Conservation (phyloP, 768 basidiomycete genomes). For the Wakefieldia striispora region DNA sequence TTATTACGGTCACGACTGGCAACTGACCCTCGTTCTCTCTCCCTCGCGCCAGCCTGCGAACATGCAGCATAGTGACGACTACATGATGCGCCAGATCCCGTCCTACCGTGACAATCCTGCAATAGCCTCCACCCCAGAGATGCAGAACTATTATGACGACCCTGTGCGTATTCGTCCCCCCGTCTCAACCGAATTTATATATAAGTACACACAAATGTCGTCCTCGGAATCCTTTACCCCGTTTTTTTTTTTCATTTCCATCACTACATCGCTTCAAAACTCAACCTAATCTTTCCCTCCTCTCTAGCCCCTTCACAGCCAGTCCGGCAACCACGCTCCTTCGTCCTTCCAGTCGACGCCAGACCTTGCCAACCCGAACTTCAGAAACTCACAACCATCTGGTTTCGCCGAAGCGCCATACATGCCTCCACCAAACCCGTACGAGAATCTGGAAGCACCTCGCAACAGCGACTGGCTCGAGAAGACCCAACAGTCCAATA, state of each 20-base stretch:
- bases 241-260: conserved; percentile 1
- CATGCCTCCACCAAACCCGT: conserved; percentile 25
- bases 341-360: conserved; percentile 25
- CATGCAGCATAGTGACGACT: conserved; percentile 25
- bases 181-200: neutral
- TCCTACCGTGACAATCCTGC: conserved; percentile 21
- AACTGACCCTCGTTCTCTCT: no score
- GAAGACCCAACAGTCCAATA: conserved; percentile 29
- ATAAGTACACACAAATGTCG: neutral
- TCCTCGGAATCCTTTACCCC: neutral
- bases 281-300: conserved; percentile 17
- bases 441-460: conserved; percentile 33
- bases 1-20: neutral
- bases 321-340: conserved; percentile 36
- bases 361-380: conserved; percentile 22
- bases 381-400: conserved; percentile 22
- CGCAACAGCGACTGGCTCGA: conserved; percentile 42
- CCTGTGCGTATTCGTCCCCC: conserved; percentile 10
- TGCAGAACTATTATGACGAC: conserved; percentile 32
- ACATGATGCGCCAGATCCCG: conserved; percentile 27
- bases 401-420: conserved; percentile 25
- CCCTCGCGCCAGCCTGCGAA: neutral
- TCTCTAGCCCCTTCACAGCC: conserved; percentile 34
- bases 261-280: neutral
- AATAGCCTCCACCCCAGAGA: conserved; percentile 17